Conservation (phyloP, 495 filamentous ascomycete species). For the Annulohypoxylon moriforme region DNA sequence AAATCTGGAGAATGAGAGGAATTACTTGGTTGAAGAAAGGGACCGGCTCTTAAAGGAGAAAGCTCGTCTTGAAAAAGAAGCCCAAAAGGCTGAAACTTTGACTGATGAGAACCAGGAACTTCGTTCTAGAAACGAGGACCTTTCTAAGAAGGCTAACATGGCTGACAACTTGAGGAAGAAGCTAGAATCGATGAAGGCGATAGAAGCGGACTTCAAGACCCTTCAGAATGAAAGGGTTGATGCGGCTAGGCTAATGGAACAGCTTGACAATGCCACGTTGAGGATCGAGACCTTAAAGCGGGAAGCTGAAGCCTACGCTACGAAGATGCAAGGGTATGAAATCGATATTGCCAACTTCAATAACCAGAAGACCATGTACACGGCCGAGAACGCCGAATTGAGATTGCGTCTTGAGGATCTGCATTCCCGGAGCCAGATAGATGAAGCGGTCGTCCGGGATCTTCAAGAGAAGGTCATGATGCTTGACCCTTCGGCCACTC, state of each 20-base stretch:
- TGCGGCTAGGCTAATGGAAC: conserved; percentile 60
- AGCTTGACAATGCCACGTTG: conserved; percentile 52
- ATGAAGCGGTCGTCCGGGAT: conserved; percentile 45
- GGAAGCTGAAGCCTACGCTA: conserved; percentile 47
- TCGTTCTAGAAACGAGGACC: conserved; percentile 76
- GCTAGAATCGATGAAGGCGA: conserved; percentile 66
- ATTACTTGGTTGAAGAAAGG: conserved; percentile 54
- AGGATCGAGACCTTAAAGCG: conserved; percentile 43
- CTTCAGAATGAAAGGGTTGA: conserved; percentile 59
- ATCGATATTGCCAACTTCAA: conserved; percentile 47
- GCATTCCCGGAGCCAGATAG: conserved; percentile 44
- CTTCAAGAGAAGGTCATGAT: conserved; percentile 51
- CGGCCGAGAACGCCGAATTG: conserved; percentile 44
- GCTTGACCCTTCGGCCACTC: conserved; percentile 44
- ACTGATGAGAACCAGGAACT: conserved; percentile 71
- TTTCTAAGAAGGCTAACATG: conserved; percentile 82
- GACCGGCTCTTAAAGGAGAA: conserved; percentile 57
- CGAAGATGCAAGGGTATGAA: conserved; percentile 49
- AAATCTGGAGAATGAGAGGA: conserved; percentile 57
- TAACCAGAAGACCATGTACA: conserved; percentile 44
- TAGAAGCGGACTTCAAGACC: conserved; percentile 52
- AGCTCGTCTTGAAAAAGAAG: conserved; percentile 56
- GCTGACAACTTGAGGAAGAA: conserved; percentile 81
- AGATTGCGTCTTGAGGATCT: conserved; percentile 41
- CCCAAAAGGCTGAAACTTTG: conserved; percentile 57